Conservation (phyloP, 139 green algal species). For the Coelastrella sp. region DNA sequence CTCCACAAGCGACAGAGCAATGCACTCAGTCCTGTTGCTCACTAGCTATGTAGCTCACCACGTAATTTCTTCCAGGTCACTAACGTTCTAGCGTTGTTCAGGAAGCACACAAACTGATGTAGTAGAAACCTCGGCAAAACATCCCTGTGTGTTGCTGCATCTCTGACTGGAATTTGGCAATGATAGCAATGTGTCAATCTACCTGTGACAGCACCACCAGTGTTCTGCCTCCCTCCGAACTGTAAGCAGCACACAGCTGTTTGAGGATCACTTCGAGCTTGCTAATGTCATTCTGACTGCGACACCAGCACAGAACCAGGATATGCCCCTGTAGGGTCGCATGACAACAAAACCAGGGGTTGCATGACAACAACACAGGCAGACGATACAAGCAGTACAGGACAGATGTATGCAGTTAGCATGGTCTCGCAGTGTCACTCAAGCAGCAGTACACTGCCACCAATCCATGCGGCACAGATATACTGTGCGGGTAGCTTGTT, state of each 20-base stretch:
- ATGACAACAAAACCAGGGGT: no score
- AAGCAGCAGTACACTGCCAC: no score
- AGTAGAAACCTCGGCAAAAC: not conserved
- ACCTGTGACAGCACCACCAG: slow-evolving; percentile 32
- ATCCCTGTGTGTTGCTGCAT: not conserved
- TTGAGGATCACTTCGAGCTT: slow-evolving; percentile 22
- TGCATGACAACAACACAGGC: not conserved
- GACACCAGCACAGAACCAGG: slow-evolving; percentile 2
- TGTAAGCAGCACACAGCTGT: slow-evolving; percentile 32
- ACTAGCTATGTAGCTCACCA: no score
- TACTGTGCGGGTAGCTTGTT: no score
- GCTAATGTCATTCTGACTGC: not conserved
- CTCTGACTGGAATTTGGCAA: not conserved
- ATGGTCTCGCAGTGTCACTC: no score
- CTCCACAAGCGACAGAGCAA: no score
- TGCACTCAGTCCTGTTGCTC: no score
- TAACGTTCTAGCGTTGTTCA: no score
- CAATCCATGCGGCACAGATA: no score
- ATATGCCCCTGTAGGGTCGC: not conserved
- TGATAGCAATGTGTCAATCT: not conserved
- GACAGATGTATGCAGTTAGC: no score
- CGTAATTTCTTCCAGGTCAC: no score
- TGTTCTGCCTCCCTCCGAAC: slow-evolving; percentile 3
- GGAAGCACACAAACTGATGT: no score
- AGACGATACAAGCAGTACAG: not conserved